A percentile compares a stretch with the other conserved stretches of the same genome.
These are phyloP conservation scores for Rosa hybrid DNA, from an alignment of 331 rosid species.

Conservation along the genomic window DNA sequence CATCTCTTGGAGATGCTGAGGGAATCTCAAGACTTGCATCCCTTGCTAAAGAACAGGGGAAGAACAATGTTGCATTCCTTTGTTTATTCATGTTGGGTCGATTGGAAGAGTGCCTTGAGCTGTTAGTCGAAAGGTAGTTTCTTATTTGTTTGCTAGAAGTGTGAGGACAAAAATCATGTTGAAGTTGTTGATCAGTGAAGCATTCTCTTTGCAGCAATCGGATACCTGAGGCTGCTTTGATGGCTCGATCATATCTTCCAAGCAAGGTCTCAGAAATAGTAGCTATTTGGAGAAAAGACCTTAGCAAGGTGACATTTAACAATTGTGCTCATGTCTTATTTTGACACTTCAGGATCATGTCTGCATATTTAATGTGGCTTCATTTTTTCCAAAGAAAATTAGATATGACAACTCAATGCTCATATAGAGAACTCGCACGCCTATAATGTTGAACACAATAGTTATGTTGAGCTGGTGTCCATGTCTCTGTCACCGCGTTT, in stretches of 20 bases:
- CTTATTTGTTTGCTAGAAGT: background rate
- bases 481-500: background rate
- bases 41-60: slow-evolving; percentile 98
- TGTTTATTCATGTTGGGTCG: slow-evolving; percentile 95
- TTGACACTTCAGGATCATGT: background rate
- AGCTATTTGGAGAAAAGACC: slow-evolving; percentile 95
- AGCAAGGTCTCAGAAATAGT: slow-evolving; percentile 98
- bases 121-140: slow-evolving; percentile 87
- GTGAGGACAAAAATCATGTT: slow-evolving; percentile 14
- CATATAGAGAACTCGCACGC: background rate
- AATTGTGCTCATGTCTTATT: background rate
- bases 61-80: slow-evolving; percentile 96
- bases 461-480: background rate
- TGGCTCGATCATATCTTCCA: slow-evolving; percentile 99
- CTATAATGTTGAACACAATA: background rate
- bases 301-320: slow-evolving; percentile 65
- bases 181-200: slow-evolving; percentile 15
- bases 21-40: slow-evolving; percentile 83
- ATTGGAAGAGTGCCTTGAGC: slow-evolving; percentile 95
- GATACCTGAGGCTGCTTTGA: slow-evolving; percentile 98
- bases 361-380: background rate
- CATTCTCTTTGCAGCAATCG: slow-evolving; percentile 69
- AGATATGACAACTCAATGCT: background rate
- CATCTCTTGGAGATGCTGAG: slow-evolving; percentile 97
- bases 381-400: background rate